A percentile compares a stretch with the other conserved stretches of the same genome.
phyloP scores from a whole-genome alignment of 169 alveolate species.

The Babesia gibsoni region DNA sequence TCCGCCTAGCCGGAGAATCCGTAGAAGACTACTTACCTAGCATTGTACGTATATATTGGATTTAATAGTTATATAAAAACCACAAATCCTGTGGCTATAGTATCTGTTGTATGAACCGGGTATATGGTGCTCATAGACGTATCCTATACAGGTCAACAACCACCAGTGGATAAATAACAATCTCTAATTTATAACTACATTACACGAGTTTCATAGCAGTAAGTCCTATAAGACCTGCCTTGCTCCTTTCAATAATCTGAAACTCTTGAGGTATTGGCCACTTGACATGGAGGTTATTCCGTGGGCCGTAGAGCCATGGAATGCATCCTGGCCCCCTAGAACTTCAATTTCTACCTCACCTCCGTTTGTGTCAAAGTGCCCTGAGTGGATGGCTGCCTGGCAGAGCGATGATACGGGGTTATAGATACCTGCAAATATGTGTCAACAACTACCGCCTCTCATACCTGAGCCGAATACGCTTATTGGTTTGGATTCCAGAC shows the following conservation, averaged over 20 bases:
- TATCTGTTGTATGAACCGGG: neutral
- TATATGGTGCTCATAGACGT: constrained; percentile 37
- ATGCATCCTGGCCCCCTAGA: constrained; percentile 56
- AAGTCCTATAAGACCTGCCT: no score
- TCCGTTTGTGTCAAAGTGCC: constrained; percentile 61
- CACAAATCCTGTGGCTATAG: neutral
- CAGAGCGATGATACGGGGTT: constrained; percentile 83
- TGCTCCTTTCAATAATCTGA: constrained; percentile 39
- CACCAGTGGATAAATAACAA: no score
- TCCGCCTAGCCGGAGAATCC: neutral
- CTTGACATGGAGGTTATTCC: constrained; percentile 55
- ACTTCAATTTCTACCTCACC: constrained; percentile 72
- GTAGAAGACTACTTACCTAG: constrained; percentile 35
- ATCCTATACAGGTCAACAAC: no score
- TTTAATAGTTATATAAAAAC: neutral
- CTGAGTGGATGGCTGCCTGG: constrained; percentile 86
- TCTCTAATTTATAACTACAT: no score
- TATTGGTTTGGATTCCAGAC: constrained; percentile 67
- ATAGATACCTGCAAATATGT: constrained; percentile 67
- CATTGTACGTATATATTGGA: constrained; percentile 13
- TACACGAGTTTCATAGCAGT: no score
- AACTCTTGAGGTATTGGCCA: constrained; percentile 63
- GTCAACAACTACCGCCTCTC: neutral
- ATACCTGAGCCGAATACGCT: constrained; percentile 67
- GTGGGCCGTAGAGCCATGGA: constrained; percentile 32